These are phyloP conservation scores for Leucocoprinus leucothites DNA, from an alignment of 768 basidiomycete species.

Conservation along the genomic window DNA sequence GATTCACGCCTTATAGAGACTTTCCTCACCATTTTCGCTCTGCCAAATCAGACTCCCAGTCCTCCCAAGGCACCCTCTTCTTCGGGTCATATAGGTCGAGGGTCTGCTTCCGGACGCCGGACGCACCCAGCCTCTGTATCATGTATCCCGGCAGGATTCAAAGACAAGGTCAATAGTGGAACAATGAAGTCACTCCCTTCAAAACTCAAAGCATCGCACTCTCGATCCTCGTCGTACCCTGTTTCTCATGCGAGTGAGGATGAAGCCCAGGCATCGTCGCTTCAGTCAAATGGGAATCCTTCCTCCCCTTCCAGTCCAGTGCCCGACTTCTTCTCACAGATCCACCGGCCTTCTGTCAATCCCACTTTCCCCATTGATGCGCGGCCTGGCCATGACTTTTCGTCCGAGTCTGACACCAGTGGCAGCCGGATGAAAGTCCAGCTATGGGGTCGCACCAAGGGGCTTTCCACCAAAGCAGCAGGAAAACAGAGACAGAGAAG, in stretches of 20 bases:
- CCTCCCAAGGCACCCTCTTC: constrained; percentile 5
- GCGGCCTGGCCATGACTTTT: constrained; percentile 47
- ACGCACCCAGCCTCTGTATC: constrained; percentile 1
- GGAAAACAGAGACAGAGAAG: constrained; percentile 7
- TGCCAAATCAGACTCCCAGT: constrained; percentile 8
- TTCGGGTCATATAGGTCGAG: neutral
- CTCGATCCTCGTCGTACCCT: neutral
- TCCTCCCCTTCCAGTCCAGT: constrained; percentile 7
- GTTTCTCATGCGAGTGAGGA: neutral
- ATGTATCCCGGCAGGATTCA: neutral
- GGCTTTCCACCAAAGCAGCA: neutral
- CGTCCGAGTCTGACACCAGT: constrained; percentile 51
- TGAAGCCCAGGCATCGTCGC: neutral
- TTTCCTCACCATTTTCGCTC: constrained; percentile 57
- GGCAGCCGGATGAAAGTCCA: constrained; percentile 39
- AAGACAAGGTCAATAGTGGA: neutral
- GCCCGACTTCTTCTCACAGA: constrained; percentile 72
- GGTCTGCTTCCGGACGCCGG: neutral
- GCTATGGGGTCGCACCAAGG: constrained; percentile 47
- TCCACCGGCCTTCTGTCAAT: constrained; percentile 83
- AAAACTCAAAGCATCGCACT: neutral
- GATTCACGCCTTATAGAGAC: constrained; percentile 75
- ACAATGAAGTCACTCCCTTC: neutral
- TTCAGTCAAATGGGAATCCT: neutral
- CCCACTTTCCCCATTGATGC: constrained; percentile 68